A percentile compares a stretch with the other conserved stretches of the same genome.
phyloP scores from a whole-genome alignment of 495 filamentous ascomycete species.

The Aspergillus haitiensis region DNA sequence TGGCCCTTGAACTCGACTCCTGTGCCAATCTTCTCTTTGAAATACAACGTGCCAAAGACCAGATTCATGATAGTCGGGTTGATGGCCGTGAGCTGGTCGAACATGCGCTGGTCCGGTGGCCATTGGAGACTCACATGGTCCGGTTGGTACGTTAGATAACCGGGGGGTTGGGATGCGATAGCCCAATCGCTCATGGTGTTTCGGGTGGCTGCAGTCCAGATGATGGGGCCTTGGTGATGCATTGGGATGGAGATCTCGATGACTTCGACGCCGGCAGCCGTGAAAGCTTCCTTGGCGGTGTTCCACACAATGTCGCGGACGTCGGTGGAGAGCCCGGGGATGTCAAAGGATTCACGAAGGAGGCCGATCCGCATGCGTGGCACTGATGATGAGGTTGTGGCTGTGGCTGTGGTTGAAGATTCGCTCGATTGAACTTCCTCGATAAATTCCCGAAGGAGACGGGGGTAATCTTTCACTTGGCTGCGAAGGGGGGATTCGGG shows the following conservation, averaged over 20 bases:
- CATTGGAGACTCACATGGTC: constrained; percentile 27
- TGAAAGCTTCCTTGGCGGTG: constrained; percentile 40
- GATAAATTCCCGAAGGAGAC: not conserved
- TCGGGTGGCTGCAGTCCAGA: constrained; percentile 50
- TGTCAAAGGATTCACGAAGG: constrained; percentile 46
- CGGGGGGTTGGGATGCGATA: constrained; percentile 33
- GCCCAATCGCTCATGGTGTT: constrained; percentile 34
- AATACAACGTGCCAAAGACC: constrained; percentile 36
- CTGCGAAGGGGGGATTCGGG: constrained; percentile 37
- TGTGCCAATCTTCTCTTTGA: constrained; percentile 26
- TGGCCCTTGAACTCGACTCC: constrained; percentile 40
- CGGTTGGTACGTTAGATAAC: constrained; percentile 27
- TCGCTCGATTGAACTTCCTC: too few relatives aligned
- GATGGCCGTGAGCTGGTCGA: constrained; percentile 29
- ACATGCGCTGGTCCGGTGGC: constrained; percentile 34
- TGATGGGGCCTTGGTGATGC: constrained; percentile 42
- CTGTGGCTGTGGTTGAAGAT: too few relatives aligned
- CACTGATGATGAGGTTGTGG: too few relatives aligned
- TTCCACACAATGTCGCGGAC: constrained; percentile 42
- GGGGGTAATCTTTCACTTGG: constrained; percentile 33
- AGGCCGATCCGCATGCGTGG: constrained; percentile 44
- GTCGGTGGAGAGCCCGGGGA: constrained; percentile 39
- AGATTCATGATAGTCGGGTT: constrained; percentile 37
- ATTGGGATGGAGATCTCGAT: constrained; percentile 52
- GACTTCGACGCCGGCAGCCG: constrained; percentile 49